These are phyloP conservation scores for Exophiala sp. DNA, from an alignment of 2,329 filamentous ascomycete species.

Conservation along the genomic window DNA sequence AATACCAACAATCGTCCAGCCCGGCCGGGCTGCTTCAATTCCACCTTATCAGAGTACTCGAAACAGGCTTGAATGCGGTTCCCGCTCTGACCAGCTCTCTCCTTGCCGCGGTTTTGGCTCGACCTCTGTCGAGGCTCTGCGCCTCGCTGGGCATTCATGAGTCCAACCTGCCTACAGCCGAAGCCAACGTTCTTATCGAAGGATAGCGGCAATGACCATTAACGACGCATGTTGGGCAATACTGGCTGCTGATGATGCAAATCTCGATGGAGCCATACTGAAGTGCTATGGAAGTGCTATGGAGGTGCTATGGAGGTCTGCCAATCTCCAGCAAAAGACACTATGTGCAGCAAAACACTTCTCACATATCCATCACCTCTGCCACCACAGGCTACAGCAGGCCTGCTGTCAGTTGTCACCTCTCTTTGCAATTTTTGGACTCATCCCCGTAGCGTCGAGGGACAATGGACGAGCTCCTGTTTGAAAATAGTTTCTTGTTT, in stretches of 20 bases:
- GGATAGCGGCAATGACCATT: neutral
- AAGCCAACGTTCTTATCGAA: too few relatives aligned
- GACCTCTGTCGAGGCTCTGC: too few relatives aligned
- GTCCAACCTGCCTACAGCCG: too few relatives aligned
- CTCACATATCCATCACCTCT: constrained; percentile 12
- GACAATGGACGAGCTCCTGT: neutral
- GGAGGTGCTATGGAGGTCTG: constrained; percentile 6
- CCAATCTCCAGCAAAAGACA: constrained; percentile 11
- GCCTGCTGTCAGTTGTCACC: neutral
- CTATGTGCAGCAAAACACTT: constrained; percentile 15
- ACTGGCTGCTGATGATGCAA: neutral
- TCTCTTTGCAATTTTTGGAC: neutral
- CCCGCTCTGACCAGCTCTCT: too few relatives aligned
- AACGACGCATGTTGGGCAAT: neutral
- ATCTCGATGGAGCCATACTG: neutral
- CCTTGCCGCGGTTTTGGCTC: too few relatives aligned
- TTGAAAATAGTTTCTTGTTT: neutral
- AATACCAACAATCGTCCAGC: neutral
- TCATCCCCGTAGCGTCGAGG: neutral
- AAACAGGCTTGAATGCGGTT: too few relatives aligned
- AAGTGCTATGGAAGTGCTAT: constrained; percentile 11
- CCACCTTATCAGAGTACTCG: neutral
- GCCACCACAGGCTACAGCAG: neutral
- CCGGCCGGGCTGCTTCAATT: neutral
- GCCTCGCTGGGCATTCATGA: too few relatives aligned